Base-by-base conservation (phyloP, 1,284 basidiomycete species). In the Cyathus olla region DNA sequence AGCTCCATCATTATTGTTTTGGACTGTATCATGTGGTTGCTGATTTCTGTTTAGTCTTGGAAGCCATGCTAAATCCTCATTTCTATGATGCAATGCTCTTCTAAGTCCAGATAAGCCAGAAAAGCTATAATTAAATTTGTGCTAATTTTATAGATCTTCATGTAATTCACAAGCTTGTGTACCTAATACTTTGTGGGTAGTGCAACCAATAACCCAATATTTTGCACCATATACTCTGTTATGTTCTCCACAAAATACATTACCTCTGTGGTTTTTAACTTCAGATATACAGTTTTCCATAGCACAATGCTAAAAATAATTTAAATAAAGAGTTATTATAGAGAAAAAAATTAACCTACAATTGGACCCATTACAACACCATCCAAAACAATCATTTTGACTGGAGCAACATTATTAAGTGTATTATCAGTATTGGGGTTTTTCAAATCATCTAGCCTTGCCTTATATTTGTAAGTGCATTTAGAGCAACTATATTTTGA, bases 311-410 rank as follows among this genome's bases (percentile, higher is more conserved):
- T 63, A 59, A 9, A 29, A n/a, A 22, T 47, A 21, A 21, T 21
- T 13, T 5, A 47, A 26, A 47, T 44, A 55, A 29, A 51, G 37
- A 54, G 40, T 42, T 21, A 48, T 53, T 57, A 61, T 21, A 22
- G 21, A 47, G 15, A 47, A 37, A 47, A 26, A 40, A 10, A 59
- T 50, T 54, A 40, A 47, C 44, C 15, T 21, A 47, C 44, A 11
- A 44, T 58, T 52, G 63, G 66, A 3, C 69, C 70, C 57, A 68
- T 69, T 1, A 69, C 65, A 62, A 72, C 68, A 22, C 72, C 72
- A 72, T 74, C 71, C 15, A 72, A 26, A 21, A 74, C 71, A 29
- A 57, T 55, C 68, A 74, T 69, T 52, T 66, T 63, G 6, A 68
- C 64, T 27, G 22, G 22, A 47, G 44, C 52, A 42, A 50, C 49